Base-by-base conservation (phyloP, 805 yeast genomes). In the Candida xyloterini region DNA sequence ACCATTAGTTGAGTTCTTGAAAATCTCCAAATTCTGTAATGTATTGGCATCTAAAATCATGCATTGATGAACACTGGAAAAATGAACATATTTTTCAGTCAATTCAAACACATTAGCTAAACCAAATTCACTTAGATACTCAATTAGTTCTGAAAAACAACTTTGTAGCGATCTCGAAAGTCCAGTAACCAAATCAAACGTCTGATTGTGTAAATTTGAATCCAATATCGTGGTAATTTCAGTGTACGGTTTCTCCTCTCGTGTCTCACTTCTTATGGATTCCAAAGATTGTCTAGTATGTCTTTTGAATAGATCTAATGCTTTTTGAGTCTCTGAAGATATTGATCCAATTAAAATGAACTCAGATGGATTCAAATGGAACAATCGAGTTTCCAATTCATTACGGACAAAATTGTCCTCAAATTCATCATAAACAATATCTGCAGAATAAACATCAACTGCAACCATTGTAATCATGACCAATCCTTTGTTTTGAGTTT, bases 361-460 rank as follows among this genome's bases (percentile, higher is more conserved):
- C 57, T 91, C 98, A 28, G 80, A 74, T 0, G 98, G 97, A 29
- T 76, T 76, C 43, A 90, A 62, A 57, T 86, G 88, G 31, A 76
- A 63, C 7, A 88, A 58, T 38, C 98, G 63, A 0, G 95, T 85
- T 46, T 84, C 89, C 15, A 91, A 61, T 47, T 81, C 81, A 29
- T 66, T 72, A n/a, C 81, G 68, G 9, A 76, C 46, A 9, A 65
- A 58, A 14, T 70, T 68, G 53, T 89, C 97, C 3, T 56, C 56
- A 55, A 93, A 88, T 7, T 63, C 62, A 57, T 93, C 98, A 47
- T 76, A 77, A 0, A 85, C 59, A 3, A 89, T 73, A 31, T 83
- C 86, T 1, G 96, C 96, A 1, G 90, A 80, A 1, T 76, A 60
- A 0, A 87, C 80, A 58, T 84, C 81, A 13, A 81, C 76, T 8